phyloP scores from a whole-genome alignment of 2,329 filamentous ascomycete species.

The Ceratocystis colombiana region DNA sequence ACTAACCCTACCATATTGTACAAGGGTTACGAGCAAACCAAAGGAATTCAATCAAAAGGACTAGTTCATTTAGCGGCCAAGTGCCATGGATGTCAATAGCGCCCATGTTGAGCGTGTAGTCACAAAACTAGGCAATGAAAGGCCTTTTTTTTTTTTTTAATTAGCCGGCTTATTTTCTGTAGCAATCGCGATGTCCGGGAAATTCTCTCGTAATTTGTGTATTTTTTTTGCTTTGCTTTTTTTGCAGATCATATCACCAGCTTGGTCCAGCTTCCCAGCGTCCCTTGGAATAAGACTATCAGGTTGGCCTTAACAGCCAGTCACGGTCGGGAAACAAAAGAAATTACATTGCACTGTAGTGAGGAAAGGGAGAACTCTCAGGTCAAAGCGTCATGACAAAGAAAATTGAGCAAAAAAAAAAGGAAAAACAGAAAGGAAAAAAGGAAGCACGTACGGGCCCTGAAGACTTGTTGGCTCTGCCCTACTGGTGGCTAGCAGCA shows the following conservation, averaged over 20 bases:
- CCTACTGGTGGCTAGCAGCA: not conserved
- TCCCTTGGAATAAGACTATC: not conserved
- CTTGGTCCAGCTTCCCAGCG: not conserved
- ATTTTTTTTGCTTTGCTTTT: not conserved
- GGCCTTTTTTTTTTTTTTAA: not conserved
- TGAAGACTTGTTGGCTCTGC: not conserved
- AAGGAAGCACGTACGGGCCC: not conserved
- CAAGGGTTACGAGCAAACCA: not conserved
- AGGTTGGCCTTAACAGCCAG: not conserved
- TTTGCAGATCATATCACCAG: not conserved
- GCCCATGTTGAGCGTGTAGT: not conserved
- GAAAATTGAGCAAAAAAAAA: not conserved
- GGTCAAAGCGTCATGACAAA: not conserved
- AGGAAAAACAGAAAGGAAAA: not conserved
- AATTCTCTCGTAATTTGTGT: not conserved
- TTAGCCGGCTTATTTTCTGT: too few relatives aligned
- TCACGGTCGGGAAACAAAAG: not conserved
- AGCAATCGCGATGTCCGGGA: not conserved
- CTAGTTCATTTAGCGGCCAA: not conserved
- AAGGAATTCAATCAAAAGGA: not conserved
- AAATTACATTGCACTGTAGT: constrained; percentile 11
- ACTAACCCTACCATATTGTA: not conserved
- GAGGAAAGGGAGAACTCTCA: constrained; percentile 1
- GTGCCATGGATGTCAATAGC: not conserved
- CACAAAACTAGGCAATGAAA: not conserved